Evolutionary conservation across 331 rosid species (phyloP).

Genomic region (Acacia pycnantha): DNA sequence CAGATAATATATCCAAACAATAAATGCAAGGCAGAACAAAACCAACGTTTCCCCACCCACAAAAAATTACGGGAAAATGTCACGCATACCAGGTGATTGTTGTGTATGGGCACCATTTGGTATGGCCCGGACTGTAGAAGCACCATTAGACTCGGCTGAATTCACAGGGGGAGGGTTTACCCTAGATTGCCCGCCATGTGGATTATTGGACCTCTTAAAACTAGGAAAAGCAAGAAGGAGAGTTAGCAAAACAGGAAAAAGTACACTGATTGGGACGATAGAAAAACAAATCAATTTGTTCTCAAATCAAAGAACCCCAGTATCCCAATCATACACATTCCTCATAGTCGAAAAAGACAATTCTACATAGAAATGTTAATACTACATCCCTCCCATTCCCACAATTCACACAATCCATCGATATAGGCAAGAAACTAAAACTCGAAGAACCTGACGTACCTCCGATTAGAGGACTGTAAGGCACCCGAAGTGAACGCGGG

Average conservation of each 20-base stretch:
- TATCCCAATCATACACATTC: slow-evolving; percentile 1
- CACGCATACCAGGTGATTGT: slow-evolving; percentile 57
- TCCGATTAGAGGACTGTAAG: slow-evolving; percentile 47
- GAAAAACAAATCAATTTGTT: slow-evolving; percentile 1
- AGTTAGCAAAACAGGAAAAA: slow-evolving; percentile 14
- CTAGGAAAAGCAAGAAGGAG: slow-evolving; percentile 41
- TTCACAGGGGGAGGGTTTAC: slow-evolving; percentile 51
- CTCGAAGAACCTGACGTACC: slow-evolving; percentile 49
- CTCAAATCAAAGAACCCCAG: background rate
- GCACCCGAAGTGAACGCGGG: slow-evolving; percentile 36
- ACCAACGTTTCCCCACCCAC: background rate
- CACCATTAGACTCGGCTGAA: slow-evolving; percentile 52
- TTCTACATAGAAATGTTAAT: background rate
- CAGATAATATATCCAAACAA: background rate
- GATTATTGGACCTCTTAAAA: slow-evolving; percentile 71
- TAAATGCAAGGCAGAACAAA: background rate
- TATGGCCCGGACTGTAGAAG: slow-evolving; percentile 44
- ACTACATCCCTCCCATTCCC: background rate
- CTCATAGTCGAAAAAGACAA: slow-evolving; percentile 9
- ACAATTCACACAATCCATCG: background rate
- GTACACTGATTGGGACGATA: background rate
- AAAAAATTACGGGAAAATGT: background rate
- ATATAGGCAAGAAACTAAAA: background rate
- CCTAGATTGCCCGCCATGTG: slow-evolving; percentile 92
- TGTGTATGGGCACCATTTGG: slow-evolving; percentile 67